Conservation (phyloP, 768 basidiomycete genomes). For the Termitomyces bulborhizus region DNA sequence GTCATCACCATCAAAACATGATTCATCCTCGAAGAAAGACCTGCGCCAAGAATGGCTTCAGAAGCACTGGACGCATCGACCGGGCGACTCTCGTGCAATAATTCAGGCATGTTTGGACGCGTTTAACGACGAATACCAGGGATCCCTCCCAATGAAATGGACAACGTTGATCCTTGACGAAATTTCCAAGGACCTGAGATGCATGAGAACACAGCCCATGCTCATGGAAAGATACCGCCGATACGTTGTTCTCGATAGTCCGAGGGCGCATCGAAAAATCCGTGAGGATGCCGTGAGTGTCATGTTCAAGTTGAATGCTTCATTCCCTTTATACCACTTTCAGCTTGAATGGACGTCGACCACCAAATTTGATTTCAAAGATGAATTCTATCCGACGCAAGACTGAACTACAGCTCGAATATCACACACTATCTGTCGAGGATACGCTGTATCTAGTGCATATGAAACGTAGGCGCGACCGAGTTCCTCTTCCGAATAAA, state of each 20-base stretch:
- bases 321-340: background rate
- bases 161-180: slow-evolving; percentile 33
- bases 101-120: slow-evolving; percentile 36
- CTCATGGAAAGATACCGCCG: slow-evolving; percentile 59
- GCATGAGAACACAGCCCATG: slow-evolving; percentile 55
- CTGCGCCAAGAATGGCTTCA: slow-evolving; percentile 29
- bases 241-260: slow-evolving; percentile 43
- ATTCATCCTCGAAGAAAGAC: slow-evolving; percentile 17
- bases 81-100: slow-evolving; percentile 29
- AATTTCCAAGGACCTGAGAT: slow-evolving; percentile 40
- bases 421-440: no score
- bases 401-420: no score
- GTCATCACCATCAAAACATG: slow-evolving; percentile 34
- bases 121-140: slow-evolving; percentile 31
- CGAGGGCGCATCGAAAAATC: slow-evolving; percentile 21
- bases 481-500: no score
- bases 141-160: slow-evolving; percentile 29
- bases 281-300: slow-evolving; percentile 39
- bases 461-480: no score
- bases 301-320: background rate
- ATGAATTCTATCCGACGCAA: slow-evolving; percentile 16
- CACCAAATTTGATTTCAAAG: slow-evolving; percentile 35
- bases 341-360: slow-evolving; percentile 52
- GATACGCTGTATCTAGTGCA: no score
- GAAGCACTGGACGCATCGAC: slow-evolving; percentile 23